Evolutionary conservation across 352 stramenopile species (phyloP), one percentile per base, ranked within the genome.

Genomic region (Phytophthora foliorum): DNA sequence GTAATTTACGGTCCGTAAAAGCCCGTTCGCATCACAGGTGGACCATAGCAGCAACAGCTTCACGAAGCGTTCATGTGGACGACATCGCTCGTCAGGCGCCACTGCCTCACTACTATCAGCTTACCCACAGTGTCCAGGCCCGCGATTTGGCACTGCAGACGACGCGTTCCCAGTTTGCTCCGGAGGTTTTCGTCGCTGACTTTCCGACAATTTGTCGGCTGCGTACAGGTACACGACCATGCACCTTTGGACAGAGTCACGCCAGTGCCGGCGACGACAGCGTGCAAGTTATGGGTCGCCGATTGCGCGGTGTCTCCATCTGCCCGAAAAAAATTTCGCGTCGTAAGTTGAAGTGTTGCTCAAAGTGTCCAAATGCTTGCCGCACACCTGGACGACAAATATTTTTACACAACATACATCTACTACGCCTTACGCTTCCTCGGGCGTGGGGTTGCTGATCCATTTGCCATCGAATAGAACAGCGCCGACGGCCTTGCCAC

Each of bases 381-480:
- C n/a, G 19, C 55, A 44, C 62, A 69, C 45, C 42, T 54, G 41
- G 57, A 72, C 49, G 56, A 61, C 67, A 57, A 39, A 52, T 61
- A 71, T 31, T 64, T 68, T 75, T 59, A 4, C 31, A 61, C 62
- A 53, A 60, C 44, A 64, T 72, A 67, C 67, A 60, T 45, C 48
- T 67, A 55, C 39, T 53, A 55, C 57, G 44, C 42, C 51, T 72
- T 62, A 70, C 53, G 67, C 46, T 50, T 72, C 29, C 29, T 69
- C 39, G 16, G 57, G 68, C 51, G 55, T 57, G 27, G 69, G 60
- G 48, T 55, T 74, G 27, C 67, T 76, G 54, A 67, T 79, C 67
- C 72, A 79, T 76, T 79, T 76, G n/a, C 72, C 72, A 36, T 75
- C 67, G 63, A 79, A 76, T 52, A 79, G 57, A 79, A 79, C 66